Percentiles rank a stretch among this genome's conserved stretches.
Conservation (phyloP, 2,329 filamentous ascomycete genomes). For the Botrytis fragariae region DNA sequence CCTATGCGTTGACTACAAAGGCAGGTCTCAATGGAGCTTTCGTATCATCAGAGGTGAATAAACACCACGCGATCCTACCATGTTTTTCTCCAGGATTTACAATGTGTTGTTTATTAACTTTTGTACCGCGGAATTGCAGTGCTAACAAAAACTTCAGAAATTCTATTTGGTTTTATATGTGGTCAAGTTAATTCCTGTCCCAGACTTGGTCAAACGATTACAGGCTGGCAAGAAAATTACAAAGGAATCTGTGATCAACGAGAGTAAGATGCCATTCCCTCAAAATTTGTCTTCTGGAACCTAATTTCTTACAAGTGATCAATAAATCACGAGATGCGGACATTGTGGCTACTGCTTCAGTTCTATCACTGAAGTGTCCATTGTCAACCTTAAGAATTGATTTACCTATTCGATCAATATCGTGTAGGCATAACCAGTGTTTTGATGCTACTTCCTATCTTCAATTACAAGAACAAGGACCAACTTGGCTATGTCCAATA, state of each 20-base stretch:
- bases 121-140: background rate
- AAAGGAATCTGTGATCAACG: slow-evolving; percentile 76
- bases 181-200: slow-evolving; percentile 69
- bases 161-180: slow-evolving; percentile 72
- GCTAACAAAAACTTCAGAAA: slow-evolving; percentile 50
- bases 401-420: slow-evolving; percentile 73
- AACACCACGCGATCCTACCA: slow-evolving; percentile 24
- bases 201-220: slow-evolving; percentile 68
- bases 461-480: slow-evolving; percentile 91
- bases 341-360: slow-evolving; percentile 81
- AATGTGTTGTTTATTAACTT: background rate
- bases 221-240: slow-evolving; percentile 68
- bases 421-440: slow-evolving; percentile 88
- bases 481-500: slow-evolving; percentile 94
- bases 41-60: slow-evolving; percentile 19
- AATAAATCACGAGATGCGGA: slow-evolving; percentile 82
- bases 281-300: background rate
- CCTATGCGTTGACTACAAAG: slow-evolving; percentile 89
- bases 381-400: slow-evolving; percentile 80
- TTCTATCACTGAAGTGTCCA: slow-evolving; percentile 90
- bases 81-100: slow-evolving; percentile 20
- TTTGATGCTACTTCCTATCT: slow-evolving; percentile 93
- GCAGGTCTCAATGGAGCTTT: slow-evolving; percentile 47
- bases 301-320: slow-evolving; percentile 57
- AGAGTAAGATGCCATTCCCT: slow-evolving; percentile 58